A percentile compares a stretch with the other conserved stretches of the same genome.
Evolutionary conservation across 345 rosid genomes (phyloP).

Genomic region (Syzygium grande): DNA sequence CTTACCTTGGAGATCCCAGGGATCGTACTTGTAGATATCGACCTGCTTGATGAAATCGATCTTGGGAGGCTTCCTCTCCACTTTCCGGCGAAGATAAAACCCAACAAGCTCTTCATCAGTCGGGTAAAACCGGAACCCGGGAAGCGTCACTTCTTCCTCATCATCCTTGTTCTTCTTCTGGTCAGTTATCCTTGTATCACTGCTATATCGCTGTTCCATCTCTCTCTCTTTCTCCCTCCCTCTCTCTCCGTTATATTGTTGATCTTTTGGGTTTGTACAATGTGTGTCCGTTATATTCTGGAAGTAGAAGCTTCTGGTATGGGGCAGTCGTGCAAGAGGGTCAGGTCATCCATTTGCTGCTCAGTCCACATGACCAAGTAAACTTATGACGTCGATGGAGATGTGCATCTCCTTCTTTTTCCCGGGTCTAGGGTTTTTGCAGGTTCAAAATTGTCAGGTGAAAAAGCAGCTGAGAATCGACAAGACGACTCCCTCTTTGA

Average conservation of each 20-base stretch:
- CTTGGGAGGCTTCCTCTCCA: constrained; percentile 19
- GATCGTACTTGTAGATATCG: constrained; percentile 39
- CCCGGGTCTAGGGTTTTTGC: neutral
- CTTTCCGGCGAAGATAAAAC: constrained; percentile 33
- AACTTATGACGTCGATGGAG: neutral
- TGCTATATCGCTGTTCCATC: neutral
- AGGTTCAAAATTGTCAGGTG: neutral
- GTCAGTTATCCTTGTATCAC: neutral
- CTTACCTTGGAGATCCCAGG: constrained; percentile 53
- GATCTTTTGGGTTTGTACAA: neutral
- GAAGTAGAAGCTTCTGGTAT: neutral
- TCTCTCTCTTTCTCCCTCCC: neutral
- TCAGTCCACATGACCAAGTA: neutral
- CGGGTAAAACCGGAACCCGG: constrained; percentile 41
- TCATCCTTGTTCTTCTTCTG: neutral
- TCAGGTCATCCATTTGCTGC: neutral
- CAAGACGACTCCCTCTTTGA: neutral
- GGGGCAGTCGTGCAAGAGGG: neutral
- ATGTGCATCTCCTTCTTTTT: neutral
- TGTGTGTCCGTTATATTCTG: neutral
- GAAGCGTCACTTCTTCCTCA: constrained; percentile 19
- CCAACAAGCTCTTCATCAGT: constrained; percentile 42
- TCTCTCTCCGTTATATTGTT: neutral
- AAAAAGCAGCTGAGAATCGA: neutral
- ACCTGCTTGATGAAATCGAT: constrained; percentile 33